Conservation (phyloP, 768 basidiomycete species). For the Leccinum olivaceopallidum region DNA sequence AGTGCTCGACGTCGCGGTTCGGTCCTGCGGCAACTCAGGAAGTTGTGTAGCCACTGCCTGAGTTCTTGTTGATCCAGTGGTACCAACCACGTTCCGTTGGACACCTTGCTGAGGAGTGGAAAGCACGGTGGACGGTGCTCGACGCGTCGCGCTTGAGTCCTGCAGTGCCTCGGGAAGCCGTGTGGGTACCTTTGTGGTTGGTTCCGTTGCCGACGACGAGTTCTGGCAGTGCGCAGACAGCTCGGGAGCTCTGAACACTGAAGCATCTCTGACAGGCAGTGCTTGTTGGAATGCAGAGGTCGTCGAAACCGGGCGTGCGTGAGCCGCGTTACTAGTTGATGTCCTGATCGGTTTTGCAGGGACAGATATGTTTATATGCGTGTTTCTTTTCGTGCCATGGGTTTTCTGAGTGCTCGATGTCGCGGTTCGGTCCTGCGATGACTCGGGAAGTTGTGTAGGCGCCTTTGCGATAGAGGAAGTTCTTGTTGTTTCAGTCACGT, state of each 20-base stretch:
- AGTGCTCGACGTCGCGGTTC: background rate
- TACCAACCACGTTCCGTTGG: background rate
- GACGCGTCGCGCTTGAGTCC: background rate
- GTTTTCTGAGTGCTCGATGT: background rate
- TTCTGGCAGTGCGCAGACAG: background rate
- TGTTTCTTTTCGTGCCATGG: slow-evolving; percentile 15
- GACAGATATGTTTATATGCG: slow-evolving; percentile 21
- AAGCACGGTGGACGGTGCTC: background rate
- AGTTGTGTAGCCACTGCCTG: background rate
- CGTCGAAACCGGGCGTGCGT: background rate
- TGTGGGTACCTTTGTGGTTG: background rate
- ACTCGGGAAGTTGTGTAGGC: background rate
- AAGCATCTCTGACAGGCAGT: background rate
- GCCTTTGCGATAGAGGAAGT: background rate
- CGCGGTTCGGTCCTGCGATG: background rate
- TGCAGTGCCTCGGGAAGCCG: background rate
- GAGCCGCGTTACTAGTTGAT: background rate
- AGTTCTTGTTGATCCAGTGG: background rate
- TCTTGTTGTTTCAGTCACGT: background rate
- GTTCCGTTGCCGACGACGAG: background rate
- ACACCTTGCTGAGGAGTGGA: background rate
- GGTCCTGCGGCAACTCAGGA: background rate
- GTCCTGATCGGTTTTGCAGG: slow-evolving; percentile 17
- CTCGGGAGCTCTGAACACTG: slow-evolving; percentile 9
- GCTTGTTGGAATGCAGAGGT: background rate